phyloP scores from a whole-genome alignment of 2,329 filamentous ascomycete species.

The Incumbomyces delicatus region DNA sequence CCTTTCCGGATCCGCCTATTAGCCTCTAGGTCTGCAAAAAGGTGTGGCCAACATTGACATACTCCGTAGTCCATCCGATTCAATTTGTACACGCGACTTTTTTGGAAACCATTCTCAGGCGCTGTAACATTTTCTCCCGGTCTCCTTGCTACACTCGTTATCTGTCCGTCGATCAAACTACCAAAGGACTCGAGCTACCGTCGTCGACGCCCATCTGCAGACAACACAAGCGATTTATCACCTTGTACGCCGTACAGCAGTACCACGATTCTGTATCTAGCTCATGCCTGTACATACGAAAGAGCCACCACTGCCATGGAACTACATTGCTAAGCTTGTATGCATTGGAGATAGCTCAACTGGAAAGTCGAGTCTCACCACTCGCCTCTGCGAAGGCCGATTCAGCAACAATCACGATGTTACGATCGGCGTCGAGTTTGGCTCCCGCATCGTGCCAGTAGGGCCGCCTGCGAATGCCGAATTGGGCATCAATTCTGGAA shows the following conservation, averaged over 20 bases:
- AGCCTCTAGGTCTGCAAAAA: no score
- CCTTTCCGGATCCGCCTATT: no score
- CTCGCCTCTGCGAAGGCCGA: slow-evolving; percentile 91
- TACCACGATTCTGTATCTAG: background rate
- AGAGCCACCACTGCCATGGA: slow-evolving; percentile 58
- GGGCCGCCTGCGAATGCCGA: slow-evolving; percentile 64
- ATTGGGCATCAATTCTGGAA: slow-evolving; percentile 42
- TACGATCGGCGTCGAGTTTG: slow-evolving; percentile 94
- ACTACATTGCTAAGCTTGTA: slow-evolving; percentile 98
- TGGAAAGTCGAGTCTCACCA: slow-evolving; percentile 85
- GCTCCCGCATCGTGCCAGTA: slow-evolving; percentile 82
- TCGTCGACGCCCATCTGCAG: no score
- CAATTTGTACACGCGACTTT: no score
- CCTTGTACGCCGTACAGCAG: no score
- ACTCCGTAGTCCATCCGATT: no score
- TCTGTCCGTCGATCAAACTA: background rate
- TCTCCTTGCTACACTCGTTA: background rate
- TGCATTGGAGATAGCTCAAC: slow-evolving; percentile 70
- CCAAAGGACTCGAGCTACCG: no score
- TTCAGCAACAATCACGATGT: slow-evolving; percentile 94
- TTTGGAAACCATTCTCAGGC: background rate
- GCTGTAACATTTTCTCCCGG: no score
- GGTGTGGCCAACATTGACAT: no score
- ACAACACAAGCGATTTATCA: no score
- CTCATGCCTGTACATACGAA: slow-evolving; percentile 19